Evolutionary conservation across 75 land plant genomes (phyloP).

Genomic region (Cunninghamia lanceolata): DNA sequence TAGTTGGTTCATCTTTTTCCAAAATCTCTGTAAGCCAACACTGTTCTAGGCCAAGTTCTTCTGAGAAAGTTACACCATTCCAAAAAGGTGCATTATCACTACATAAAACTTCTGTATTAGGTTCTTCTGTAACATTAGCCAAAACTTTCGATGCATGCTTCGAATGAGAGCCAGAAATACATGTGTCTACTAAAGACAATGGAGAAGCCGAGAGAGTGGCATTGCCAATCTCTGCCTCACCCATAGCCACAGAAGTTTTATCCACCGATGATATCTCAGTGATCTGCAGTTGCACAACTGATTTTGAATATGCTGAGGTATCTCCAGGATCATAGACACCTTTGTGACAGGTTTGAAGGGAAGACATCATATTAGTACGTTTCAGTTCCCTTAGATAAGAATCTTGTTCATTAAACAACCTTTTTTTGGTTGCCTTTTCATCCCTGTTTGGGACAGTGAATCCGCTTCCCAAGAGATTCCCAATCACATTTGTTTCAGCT

Average conservation of each 20-base stretch:
- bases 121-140: background rate
- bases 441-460: background rate
- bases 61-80: background rate
- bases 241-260: background rate
- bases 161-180: background rate
- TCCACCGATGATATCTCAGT: background rate
- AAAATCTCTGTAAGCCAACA: background rate
- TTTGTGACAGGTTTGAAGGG: background rate
- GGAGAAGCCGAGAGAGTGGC: background rate
- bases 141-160: background rate
- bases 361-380: background rate
- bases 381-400: background rate
- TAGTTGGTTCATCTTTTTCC: background rate
- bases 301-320: background rate
- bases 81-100: background rate
- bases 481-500: background rate
- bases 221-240: background rate
- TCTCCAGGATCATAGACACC: background rate
- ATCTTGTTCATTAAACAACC: background rate
- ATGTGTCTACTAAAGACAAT: conserved; percentile 1
- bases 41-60: background rate
- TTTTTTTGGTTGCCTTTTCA: background rate
- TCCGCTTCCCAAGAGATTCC: background rate
- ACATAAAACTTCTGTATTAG: background rate
- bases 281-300: background rate